Evolutionary conservation across 2,329 filamentous ascomycete genomes (phyloP), one percentile per base, ranked within the genome.

Genomic region (Polychaeton citri): DNA sequence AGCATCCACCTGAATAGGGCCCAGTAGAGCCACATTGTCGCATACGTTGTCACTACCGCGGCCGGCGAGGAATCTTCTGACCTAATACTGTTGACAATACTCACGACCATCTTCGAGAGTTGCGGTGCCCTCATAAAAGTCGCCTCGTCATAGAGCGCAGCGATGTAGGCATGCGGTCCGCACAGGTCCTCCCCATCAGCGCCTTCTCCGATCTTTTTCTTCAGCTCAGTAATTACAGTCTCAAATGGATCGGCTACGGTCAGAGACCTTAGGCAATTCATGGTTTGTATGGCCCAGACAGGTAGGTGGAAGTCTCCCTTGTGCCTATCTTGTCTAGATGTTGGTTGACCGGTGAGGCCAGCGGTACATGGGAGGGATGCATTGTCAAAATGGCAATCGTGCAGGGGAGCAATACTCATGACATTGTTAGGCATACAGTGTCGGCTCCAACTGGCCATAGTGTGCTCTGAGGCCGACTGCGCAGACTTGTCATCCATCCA

Each of bases 1-100:
- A 38, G 37, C 33, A 35, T 17, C 37, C 37, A 35, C 16, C 33
- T 16, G 32, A 26, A 35, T 2, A 35, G 12, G 2, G 37, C 6
- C 37, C 37, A 38, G 26, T 21, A 35, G 19, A 21, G 19, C 16
- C 34, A 30, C 37, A 38, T 38, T n/a, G 35, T 28, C 2, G 37
- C 37, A 30, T 35, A 32, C 19, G 28, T 33, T 2, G 37, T 38
- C 15, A 35, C 32, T 2, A 30, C 35, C 4, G 30, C 26, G 15
- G 24, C 15, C 15, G 24, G 24, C 12, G n/a, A 21, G 8, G 7
- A 13, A 3, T 32, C 28, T 2, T 21, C 13, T 5, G 28, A 7
- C 5, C 35, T 34, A 28, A 38, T 31, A 9, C 33, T 38, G 4
- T 17, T 8, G 19, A 38, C 18, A 17, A 19, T 21, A 4, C 24